Evolutionary conservation across 2,329 filamentous ascomycete genomes (phyloP).

Genomic region (Colletotrichum camelliae): DNA sequence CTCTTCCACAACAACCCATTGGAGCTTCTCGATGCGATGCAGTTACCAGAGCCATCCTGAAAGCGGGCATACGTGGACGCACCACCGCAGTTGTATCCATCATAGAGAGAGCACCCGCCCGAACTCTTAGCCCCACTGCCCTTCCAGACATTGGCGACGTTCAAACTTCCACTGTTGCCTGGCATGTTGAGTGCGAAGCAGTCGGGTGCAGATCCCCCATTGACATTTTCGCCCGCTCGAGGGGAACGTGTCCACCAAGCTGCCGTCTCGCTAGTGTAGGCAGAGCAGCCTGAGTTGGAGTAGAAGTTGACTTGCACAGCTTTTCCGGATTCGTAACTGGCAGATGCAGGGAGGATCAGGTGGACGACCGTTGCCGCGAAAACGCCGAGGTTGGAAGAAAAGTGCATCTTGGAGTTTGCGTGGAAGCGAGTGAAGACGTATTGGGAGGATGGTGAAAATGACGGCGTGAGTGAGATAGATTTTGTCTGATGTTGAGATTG

Average conservation of each 20-base stretch:
- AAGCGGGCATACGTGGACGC: background rate
- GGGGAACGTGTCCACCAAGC: background rate
- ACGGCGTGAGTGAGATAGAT: too few species aligned
- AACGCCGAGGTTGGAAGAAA: background rate
- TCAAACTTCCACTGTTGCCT: background rate
- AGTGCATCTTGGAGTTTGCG: background rate
- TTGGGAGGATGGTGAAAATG: background rate
- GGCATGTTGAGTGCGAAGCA: constrained; percentile 1
- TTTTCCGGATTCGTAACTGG: background rate
- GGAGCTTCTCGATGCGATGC: background rate
- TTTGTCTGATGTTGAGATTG: too few species aligned
- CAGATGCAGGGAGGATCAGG: background rate
- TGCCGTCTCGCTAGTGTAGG: constrained; percentile 1
- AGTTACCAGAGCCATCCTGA: background rate
- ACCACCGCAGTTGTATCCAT: background rate
- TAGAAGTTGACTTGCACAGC: constrained; percentile 3
- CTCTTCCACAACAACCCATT: constrained; percentile 1
- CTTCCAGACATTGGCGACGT: background rate
- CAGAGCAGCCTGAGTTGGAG: background rate
- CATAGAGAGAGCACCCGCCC: background rate
- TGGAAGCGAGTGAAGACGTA: background rate
- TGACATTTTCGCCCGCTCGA: background rate
- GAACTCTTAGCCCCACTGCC: background rate
- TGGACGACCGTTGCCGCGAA: background rate
- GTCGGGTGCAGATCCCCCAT: background rate